Evolutionary conservation across 306 rosid genomes (phyloP).

Genomic region (Dryas alaskensis): DNA sequence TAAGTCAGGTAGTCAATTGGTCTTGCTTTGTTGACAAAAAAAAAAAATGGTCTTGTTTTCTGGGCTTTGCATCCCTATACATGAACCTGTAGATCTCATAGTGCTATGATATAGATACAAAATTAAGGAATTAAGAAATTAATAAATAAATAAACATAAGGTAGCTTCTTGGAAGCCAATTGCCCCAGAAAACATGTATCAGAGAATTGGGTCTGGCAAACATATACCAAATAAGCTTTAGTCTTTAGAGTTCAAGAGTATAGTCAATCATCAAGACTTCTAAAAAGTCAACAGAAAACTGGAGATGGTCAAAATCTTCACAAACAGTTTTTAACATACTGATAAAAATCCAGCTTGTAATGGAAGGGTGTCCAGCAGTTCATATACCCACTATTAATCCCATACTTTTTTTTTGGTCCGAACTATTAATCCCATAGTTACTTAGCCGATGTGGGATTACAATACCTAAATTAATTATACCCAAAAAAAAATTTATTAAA

Average conservation of each 20-base stretch:
- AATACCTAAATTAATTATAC: not conserved
- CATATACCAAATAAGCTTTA: not conserved
- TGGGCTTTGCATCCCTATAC: not conserved
- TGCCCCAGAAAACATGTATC: not conserved
- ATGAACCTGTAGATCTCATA: not conserved
- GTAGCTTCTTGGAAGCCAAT: not conserved
- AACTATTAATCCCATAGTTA: not conserved
- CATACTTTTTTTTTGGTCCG: no score
- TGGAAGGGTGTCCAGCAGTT: not conserved
- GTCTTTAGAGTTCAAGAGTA: not conserved
- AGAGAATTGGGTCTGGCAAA: not conserved
- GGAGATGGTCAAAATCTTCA: not conserved
- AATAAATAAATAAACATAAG: not conserved
- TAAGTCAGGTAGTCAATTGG: not conserved
- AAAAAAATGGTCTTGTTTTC: not conserved
- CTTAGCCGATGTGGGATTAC: not conserved
- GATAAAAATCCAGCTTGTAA: constrained; percentile 1
- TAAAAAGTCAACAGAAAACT: not conserved
- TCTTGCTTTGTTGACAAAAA: no score
- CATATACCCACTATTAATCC: not conserved
- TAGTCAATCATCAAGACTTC: constrained; percentile 9
- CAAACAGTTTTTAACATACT: not conserved
- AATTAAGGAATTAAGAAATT: not conserved
- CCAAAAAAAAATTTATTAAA: not conserved
- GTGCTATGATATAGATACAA: not conserved